A percentile compares a stretch with the other conserved stretches of the same genome.
Evolutionary conservation across 345 rosid species (phyloP).

Genomic region (Diplotaxis tenuifolia): DNA sequence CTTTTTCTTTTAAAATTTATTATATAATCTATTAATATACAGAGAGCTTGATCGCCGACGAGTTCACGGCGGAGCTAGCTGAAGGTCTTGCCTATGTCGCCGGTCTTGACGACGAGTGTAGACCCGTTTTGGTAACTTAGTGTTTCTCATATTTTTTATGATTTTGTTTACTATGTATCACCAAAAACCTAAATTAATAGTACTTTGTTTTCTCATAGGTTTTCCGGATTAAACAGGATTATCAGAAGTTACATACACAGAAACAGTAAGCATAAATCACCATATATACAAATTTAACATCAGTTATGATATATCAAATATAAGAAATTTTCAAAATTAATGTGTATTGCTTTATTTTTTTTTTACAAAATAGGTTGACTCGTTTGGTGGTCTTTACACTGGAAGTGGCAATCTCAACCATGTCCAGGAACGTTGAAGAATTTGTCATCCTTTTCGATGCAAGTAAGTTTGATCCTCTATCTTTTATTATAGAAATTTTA

Average conservation of each 20-base stretch:
- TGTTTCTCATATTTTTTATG: background rate
- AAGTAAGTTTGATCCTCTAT: slow-evolving; percentile 52
- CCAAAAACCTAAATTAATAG: background rate
- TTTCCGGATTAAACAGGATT: slow-evolving; percentile 89
- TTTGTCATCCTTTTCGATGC: slow-evolving; percentile 91
- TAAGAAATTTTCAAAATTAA: background rate
- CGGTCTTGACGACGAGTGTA: slow-evolving; percentile 90
- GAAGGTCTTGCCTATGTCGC: slow-evolving; percentile 91
- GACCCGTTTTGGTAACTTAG: slow-evolving; percentile 75
- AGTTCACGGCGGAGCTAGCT: slow-evolving; percentile 87
- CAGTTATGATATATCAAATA: background rate
- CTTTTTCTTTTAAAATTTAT: background rate
- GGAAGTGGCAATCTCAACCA: slow-evolving; percentile 85
- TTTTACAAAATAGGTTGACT: slow-evolving; percentile 48
- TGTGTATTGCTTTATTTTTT: background rate
- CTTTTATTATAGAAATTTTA: background rate
- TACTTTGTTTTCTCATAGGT: slow-evolving; percentile 46
- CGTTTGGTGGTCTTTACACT: slow-evolving; percentile 87
- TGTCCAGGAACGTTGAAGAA: slow-evolving; percentile 79
- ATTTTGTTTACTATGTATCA: background rate
- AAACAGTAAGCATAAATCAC: slow-evolving; percentile 57
- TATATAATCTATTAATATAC: background rate
- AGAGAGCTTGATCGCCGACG: slow-evolving; percentile 92
- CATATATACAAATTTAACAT: background rate
- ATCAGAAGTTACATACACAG: slow-evolving; percentile 76